Conservation (phyloP, 1,139 yeast species). For the Suhomyces yuchorum region DNA sequence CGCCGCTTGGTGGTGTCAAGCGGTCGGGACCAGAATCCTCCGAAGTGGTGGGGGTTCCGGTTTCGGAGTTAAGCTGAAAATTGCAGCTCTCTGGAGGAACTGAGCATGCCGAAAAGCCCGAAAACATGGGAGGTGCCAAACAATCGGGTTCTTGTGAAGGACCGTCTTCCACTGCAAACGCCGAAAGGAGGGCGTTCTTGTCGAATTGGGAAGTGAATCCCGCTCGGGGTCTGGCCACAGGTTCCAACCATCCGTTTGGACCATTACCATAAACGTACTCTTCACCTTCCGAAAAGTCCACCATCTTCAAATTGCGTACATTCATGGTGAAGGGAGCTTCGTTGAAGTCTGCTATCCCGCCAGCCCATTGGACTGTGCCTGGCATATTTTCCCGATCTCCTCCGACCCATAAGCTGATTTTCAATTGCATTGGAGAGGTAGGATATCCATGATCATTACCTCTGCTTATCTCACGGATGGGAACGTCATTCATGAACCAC, state of each 20-base stretch:
- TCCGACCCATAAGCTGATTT: constrained; percentile 43
- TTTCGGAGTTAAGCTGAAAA: background rate
- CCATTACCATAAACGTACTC: constrained; percentile 36
- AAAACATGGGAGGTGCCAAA: too few species aligned
- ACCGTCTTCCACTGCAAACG: too few species aligned
- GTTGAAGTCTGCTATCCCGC: constrained; percentile 40
- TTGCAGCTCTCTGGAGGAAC: background rate
- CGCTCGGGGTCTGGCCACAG: background rate
- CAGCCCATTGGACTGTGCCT: constrained; percentile 53
- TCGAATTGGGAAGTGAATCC: background rate
- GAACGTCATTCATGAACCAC: constrained; percentile 36
- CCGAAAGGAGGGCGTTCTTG: too few species aligned
- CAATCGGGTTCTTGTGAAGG: too few species aligned
- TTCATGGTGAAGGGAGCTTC: constrained; percentile 40
- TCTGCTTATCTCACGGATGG: constrained; percentile 27
- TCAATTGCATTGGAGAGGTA: constrained; percentile 40
- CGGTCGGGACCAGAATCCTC: background rate
- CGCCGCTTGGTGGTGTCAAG: background rate
- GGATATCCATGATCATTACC: constrained; percentile 37
- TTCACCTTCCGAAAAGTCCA: constrained; percentile 38
- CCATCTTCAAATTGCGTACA: constrained; percentile 30
- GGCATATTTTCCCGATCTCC: constrained; percentile 48
- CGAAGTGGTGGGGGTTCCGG: background rate
- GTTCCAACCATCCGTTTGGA: constrained; percentile 9
- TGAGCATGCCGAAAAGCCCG: too few species aligned